Conservation (phyloP, 2,329 filamentous ascomycete genomes). For the Colletotrichum orchidophilum region DNA sequence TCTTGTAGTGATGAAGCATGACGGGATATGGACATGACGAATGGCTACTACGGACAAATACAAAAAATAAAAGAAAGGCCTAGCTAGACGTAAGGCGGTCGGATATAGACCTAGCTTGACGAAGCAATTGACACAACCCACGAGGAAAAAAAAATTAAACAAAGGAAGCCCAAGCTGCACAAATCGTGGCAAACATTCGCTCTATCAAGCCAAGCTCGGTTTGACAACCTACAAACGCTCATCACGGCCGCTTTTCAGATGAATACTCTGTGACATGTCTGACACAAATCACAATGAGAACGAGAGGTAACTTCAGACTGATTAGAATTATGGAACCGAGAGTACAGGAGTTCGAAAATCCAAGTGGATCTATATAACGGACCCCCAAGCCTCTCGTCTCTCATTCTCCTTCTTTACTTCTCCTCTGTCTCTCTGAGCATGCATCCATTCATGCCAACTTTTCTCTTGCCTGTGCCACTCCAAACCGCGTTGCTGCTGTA, state of each 20-base stretch:
- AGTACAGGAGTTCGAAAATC: conserved; percentile 18
- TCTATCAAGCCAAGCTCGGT: too few relatives aligned
- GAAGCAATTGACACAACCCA: conserved; percentile 21
- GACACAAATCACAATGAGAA: too few relatives aligned
- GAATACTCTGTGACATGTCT: too few relatives aligned
- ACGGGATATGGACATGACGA: conserved; percentile 28
- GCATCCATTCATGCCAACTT: background rate
- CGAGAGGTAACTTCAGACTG: background rate
- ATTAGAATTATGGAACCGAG: conserved; percentile 31
- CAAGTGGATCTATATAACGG: conserved; percentile 26
- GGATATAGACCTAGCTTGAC: conserved; percentile 18
- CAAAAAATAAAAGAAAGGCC: conserved; percentile 12
- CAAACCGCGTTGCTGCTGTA: background rate
- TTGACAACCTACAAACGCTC: too few relatives aligned
- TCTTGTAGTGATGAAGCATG: conserved; percentile 68
- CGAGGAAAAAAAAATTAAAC: conserved; percentile 8
- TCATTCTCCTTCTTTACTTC: background rate
- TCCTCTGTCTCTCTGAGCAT: background rate
- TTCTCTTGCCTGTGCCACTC: conserved; percentile 9
- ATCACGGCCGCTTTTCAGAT: too few relatives aligned
- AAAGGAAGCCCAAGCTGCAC: too few relatives aligned
- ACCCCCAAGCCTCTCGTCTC: background rate
- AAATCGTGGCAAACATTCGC: too few relatives aligned
- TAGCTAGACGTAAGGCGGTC: background rate
- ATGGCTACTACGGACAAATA: conserved; percentile 19